Conservation (phyloP, 2,329 filamentous ascomycete genomes). For the Cladosporium sp. region DNA sequence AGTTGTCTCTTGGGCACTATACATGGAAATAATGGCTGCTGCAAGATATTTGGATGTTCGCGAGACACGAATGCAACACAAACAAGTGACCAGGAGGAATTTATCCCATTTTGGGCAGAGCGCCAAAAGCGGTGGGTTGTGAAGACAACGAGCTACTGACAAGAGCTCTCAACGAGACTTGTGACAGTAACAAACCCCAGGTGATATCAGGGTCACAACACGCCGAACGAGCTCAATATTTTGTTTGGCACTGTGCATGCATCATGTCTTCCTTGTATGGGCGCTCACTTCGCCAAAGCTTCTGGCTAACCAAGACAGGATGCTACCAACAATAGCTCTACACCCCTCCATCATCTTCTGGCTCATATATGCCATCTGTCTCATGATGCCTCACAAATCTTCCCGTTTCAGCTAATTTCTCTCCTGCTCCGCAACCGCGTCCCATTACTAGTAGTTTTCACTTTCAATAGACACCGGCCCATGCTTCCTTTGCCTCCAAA, state of each 20-base stretch:
- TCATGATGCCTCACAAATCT: conserved; percentile 23
- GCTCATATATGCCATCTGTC: not conserved
- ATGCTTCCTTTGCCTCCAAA: conserved; percentile 40
- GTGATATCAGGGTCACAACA: not conserved
- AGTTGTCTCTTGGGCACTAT: too few species aligned
- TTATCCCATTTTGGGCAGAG: too few species aligned
- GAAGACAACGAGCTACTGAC: too few species aligned
- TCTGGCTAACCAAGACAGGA: not conserved
- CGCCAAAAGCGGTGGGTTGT: too few species aligned
- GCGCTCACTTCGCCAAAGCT: too few species aligned
- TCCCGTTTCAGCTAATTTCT: conserved; percentile 30
- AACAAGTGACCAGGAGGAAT: too few species aligned
- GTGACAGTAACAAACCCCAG: not conserved
- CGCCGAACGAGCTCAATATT: not conserved
- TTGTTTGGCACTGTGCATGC: not conserved
- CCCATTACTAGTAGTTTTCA: conserved; percentile 36
- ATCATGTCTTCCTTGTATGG: not conserved
- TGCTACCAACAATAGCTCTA: too few species aligned
- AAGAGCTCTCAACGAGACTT: too few species aligned
- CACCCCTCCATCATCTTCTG: not conserved
- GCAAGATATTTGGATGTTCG: too few species aligned
- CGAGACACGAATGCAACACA: too few species aligned
- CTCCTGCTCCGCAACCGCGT: conserved; percentile 24
- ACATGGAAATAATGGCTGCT: too few species aligned
- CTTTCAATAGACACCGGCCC: conserved; percentile 42